These are phyloP conservation scores for Gloeophyllum trabeum DNA, from an alignment of 768 basidiomycete species.

Conservation along the genomic window DNA sequence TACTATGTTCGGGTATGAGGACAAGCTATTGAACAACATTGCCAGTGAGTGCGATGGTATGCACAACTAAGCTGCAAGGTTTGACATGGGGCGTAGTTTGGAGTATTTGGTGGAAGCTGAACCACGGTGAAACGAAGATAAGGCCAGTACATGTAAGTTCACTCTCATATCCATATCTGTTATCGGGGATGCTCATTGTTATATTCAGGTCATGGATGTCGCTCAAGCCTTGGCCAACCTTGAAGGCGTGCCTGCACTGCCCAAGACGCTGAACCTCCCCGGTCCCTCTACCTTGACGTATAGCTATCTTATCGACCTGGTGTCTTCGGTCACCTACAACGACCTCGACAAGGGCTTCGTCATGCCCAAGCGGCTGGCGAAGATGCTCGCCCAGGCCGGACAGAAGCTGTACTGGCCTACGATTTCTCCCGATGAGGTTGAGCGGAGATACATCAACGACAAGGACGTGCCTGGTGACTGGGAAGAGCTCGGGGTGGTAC, in stretches of 20 bases:
- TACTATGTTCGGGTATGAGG: conserved; percentile 88
- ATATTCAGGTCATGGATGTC: conserved; percentile 74
- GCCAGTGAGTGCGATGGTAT: conserved; percentile 47
- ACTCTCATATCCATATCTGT: conserved; percentile 9
- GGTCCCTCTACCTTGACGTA: conserved; percentile 82
- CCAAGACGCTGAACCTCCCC: conserved; percentile 70
- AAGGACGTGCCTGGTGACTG: conserved; percentile 65
- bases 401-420: conserved; percentile 85
- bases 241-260: conserved; percentile 45
- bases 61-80: conserved; percentile 8
- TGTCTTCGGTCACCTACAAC: conserved; percentile 70
- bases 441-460: conserved; percentile 81
- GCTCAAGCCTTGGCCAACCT: conserved; percentile 85
- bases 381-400: conserved; percentile 49
- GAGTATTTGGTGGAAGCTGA: conserved; percentile 92
- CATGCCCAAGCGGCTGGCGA: conserved; percentile 65
- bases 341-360: conserved; percentile 52
- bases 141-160: conserved; percentile 82
- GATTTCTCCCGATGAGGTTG: conserved; percentile 83
- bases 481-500: conserved; percentile 71
- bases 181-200: conserved; percentile 2
- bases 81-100: conserved; percentile 40
- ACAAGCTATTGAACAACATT: conserved; percentile 87
- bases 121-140: conserved; percentile 75
- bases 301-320: conserved; percentile 70